Conservation (phyloP, 306 rosid genomes). For the Trifolium subterraneum region DNA sequence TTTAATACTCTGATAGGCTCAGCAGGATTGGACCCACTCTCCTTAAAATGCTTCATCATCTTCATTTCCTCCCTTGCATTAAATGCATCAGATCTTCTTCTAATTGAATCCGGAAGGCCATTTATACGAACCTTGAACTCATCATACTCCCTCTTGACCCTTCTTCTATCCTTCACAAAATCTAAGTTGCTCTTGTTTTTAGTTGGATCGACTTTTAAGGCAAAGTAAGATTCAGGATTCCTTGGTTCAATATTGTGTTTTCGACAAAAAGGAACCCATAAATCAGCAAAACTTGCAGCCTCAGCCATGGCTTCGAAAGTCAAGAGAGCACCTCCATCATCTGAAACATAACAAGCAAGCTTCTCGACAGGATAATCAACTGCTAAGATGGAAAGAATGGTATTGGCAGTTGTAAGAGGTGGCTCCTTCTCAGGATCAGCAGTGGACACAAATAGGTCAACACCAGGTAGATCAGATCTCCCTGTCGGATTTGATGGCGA, state of each 20-base stretch:
- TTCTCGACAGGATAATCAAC: slow-evolving; percentile 66
- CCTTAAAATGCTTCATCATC: slow-evolving; percentile 58
- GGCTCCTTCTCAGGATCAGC: slow-evolving; percentile 68
- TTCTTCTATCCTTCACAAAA: slow-evolving; percentile 62
- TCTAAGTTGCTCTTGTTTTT: slow-evolving; percentile 57
- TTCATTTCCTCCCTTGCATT: slow-evolving; percentile 67
- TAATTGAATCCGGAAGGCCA: slow-evolving; percentile 58
- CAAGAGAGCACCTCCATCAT: slow-evolving; percentile 62
- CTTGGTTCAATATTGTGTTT: slow-evolving; percentile 61
- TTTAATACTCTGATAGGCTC: slow-evolving; percentile 51
- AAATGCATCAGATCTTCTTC: slow-evolving; percentile 65
- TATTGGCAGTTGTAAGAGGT: slow-evolving; percentile 55
- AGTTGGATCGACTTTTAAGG: slow-evolving; percentile 56
- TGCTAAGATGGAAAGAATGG: slow-evolving; percentile 58
- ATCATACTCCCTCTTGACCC: slow-evolving; percentile 62
- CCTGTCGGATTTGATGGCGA: slow-evolving; percentile 58
- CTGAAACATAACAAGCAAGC: slow-evolving; percentile 55
- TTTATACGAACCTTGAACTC: slow-evolving; percentile 63
- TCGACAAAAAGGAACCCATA: slow-evolving; percentile 66
- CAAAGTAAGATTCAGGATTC: slow-evolving; percentile 55
- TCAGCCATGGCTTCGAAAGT: slow-evolving; percentile 68
- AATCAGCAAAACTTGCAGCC: slow-evolving; percentile 63
- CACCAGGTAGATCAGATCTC: slow-evolving; percentile 56
- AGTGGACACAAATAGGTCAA: slow-evolving; percentile 55
- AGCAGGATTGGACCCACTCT: slow-evolving; percentile 49